Base-by-base conservation (phyloP, 2,329 filamentous ascomycete genomes). In the Alternaria angustiovoidea region DNA sequence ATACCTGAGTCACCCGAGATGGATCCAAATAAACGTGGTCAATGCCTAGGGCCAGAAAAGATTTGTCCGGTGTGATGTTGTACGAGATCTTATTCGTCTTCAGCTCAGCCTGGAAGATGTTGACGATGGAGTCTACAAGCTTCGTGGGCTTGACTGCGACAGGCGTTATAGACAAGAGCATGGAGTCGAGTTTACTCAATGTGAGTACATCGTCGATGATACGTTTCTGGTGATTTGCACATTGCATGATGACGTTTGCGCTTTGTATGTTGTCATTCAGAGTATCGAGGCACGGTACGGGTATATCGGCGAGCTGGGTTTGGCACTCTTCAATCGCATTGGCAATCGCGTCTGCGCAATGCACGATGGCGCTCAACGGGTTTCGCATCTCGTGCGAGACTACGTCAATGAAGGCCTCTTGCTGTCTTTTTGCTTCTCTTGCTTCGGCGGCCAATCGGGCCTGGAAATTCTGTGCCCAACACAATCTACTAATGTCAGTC, bases 1-100 rank as follows among this genome's bases (percentile, higher is more conserved):
- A 87, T 59, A 96, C 93, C 71, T 96, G 93, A 0, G 81, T 76
- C 9, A 83, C 67, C 22, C 81, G 73, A 34, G 75, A 80, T 0
- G 80, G 78, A 58, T 83, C 81, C 0, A 83, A 64, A 20, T 79
- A 71, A 3, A 82, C 69, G 59, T 78, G 74, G 20, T 80, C 76
- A 11, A 82, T 71, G 4, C 64, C 64, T 7, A 82, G 64, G 5
- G 75, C 61, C 4, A 68, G 42, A 34, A 81, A 74, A 0, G 80
- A 80, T 2, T 68, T 61, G 38, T 82, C 79, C 3, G 79, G 67
- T n/a, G 65, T 56, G 7, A 80, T 62, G 8, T 53, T 65, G 30
- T 73, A 74, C 3, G 66, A 54, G 28, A 79, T 76, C 7, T 74
- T 66, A 22, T 70, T 71, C n/a, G 70, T 65, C 51, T 75, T 75